These are phyloP conservation scores for Neurospora africana DNA, from an alignment of 495 filamentous ascomycete species.

Conservation along the genomic window DNA sequence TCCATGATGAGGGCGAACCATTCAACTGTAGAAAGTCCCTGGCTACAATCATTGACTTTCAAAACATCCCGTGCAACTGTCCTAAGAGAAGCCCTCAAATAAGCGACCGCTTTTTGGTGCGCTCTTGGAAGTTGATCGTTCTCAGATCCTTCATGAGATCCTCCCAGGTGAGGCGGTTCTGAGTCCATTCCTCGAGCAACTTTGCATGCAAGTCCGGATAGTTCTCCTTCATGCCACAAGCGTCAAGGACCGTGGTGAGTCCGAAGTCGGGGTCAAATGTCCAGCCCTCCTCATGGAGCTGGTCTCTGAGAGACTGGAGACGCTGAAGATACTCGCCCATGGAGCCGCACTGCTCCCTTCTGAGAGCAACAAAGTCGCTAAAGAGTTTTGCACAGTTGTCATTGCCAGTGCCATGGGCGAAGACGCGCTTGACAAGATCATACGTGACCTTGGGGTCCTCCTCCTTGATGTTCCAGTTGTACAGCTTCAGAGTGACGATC, in stretches of 20 bases:
- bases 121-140: not conserved
- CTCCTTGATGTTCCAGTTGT: not conserved
- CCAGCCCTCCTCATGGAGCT: not conserved
- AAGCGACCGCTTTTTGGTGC: not conserved
- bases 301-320: not conserved
- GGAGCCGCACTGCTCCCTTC: not conserved
- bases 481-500: not conserved
- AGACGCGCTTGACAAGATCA: not conserved
- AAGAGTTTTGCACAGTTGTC: not conserved
- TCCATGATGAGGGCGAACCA: not conserved
- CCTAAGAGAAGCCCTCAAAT: not conserved
- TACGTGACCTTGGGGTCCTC: not conserved
- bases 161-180: not conserved
- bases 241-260: not conserved
- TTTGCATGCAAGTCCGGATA: not conserved
- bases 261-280: not conserved
- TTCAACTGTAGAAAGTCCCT: not conserved
- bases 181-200: not conserved
- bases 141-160: not conserved
- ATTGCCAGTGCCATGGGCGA: not conserved
- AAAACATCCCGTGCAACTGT: not conserved
- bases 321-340: not conserved
- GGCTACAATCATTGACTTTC: not conserved
- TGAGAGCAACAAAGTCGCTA: not conserved
- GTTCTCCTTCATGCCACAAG: not conserved